Base-by-base conservation (phyloP, 139 green algal genomes). In the Coelastrella sp. region DNA sequence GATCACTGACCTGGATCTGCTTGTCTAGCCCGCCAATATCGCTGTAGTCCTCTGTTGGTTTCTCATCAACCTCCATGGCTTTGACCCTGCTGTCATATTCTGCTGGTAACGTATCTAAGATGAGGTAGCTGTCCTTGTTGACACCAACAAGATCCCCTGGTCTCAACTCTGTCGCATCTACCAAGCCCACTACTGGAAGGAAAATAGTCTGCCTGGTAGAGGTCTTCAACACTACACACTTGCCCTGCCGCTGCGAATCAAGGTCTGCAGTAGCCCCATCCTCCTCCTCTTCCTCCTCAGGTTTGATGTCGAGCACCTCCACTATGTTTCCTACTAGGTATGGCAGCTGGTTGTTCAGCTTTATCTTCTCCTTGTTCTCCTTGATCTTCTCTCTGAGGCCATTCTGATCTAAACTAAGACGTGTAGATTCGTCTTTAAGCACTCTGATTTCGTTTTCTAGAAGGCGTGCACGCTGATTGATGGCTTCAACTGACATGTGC, bases 121-220 rank as follows among this genome's bases (percentile, higher is more conserved):
- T 96, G 6, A 99, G 92, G 87, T 99, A 99, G 69, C 89, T 96
- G 93, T 99, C 97, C 90, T 99, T 99, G 93, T 99, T 99, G 40
- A 99, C 97, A 15, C 97, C 97, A n/a, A 99, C 96, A 81, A 99
- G 89, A 87, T 99, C 97, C 8, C 90, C 93, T 9, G 97, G 97
- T 81, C 96, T 96, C 7, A 99, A 86, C 23, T 84, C 86, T 13
- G 93, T 90, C 1, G 97, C 85, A 79, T 99, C 96, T n/a, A 99
- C 97, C 30, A 99, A 89, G 0, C 97, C 97, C 25, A 98, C 93
- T 35, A 99, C 96, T 30, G 98, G 98, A 86, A 99, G 85, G 88
- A 99, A 99, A 62, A 99, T 97, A 1, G 98, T 99, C 77, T 98
- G 96, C 23, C 97, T 92, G 1, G 97, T 99, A 45, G 92, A 96